These are phyloP conservation scores for Thelephora terrestris DNA, from an alignment of 1,284 basidiomycete species.

Conservation along the genomic window DNA sequence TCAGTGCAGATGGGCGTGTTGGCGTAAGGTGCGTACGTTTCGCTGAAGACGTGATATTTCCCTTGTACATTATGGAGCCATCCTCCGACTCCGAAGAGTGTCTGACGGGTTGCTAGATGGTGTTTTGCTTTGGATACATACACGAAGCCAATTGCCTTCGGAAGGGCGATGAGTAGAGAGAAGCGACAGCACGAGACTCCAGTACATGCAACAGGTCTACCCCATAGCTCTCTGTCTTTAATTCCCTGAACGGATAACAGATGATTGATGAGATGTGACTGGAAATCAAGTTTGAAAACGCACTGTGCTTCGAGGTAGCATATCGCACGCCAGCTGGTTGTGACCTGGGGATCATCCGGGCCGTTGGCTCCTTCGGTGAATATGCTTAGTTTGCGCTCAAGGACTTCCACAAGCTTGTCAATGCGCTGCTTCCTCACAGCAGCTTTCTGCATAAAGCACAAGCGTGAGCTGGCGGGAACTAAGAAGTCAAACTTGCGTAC, in stretches of 20 bases:
- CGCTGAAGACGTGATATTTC: conserved; percentile 88
- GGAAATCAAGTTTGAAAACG: conserved; percentile 19
- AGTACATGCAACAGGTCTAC: conserved; percentile 71
- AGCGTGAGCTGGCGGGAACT: conserved; percentile 5
- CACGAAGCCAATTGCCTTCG: conserved; percentile 72
- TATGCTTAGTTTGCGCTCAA: conserved; percentile 82
- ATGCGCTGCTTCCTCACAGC: conserved; percentile 73
- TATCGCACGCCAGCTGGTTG: conserved; percentile 64
- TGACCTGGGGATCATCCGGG: conserved; percentile 61
- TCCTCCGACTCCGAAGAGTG: conserved; percentile 75
- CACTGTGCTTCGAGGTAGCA: conserved; percentile 78
- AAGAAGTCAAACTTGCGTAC: conserved; percentile 27
- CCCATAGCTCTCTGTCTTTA: conserved; percentile 89
- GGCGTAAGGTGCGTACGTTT: conserved; percentile 56
- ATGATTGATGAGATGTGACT: not conserved
- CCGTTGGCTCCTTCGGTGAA: conserved; percentile 86
- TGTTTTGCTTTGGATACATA: conserved; percentile 82
- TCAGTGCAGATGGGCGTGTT: not conserved
- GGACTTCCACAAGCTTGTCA: conserved; percentile 72
- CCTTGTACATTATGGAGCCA: conserved; percentile 94
- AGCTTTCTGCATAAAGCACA: conserved; percentile 50
- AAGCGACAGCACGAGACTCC: too few species aligned
- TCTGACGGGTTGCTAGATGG: conserved; percentile 69
- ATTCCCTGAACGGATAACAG: conserved; percentile 39
- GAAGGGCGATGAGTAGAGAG: too few species aligned